These are phyloP conservation scores for Phytophthora melonis DNA, from an alignment of 352 stramenopile genomes.

Conservation along the genomic window DNA sequence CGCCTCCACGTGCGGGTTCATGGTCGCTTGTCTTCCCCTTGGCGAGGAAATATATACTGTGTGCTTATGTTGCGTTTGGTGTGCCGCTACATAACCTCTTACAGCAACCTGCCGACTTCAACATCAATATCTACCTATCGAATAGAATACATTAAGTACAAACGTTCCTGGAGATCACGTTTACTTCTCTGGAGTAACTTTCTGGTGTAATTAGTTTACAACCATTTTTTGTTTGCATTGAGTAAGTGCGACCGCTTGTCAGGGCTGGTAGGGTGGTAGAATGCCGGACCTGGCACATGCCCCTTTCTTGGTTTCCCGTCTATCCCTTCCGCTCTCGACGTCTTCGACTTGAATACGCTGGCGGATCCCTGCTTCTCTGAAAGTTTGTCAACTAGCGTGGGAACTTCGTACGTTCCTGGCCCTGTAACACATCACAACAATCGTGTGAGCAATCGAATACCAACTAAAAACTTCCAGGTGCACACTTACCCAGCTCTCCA, in stretches of 20 bases:
- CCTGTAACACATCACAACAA: slow-evolving; percentile 34
- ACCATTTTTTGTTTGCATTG: slow-evolving; percentile 86
- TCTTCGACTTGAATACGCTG: slow-evolving; percentile 55
- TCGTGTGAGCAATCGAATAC: not conserved
- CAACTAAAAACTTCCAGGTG: not conserved
- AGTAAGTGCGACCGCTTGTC: slow-evolving; percentile 75
- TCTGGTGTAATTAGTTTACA: slow-evolving; percentile 53
- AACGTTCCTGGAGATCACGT: too few relatives aligned
- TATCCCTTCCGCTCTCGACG: slow-evolving; percentile 37
- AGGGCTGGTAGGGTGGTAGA: slow-evolving; percentile 66
- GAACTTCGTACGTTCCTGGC: slow-evolving; percentile 63
- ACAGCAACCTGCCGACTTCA: not conserved
- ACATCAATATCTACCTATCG: not conserved
- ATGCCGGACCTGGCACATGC: slow-evolving; percentile 62
- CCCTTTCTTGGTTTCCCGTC: slow-evolving; percentile 18
- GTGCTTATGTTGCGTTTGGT: not conserved
- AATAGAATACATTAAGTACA: too few relatives aligned
- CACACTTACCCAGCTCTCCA: slow-evolving; percentile 53
- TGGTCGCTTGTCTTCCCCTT: slow-evolving; percentile 7
- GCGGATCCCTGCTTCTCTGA: slow-evolving; percentile 33
- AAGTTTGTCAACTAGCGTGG: slow-evolving; percentile 34
- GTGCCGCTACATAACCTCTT: not conserved
- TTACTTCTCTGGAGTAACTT: too few relatives aligned
- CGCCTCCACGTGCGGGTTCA: slow-evolving; percentile 71
- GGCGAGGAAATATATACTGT: not conserved